Evolutionary conservation across 345 rosid genomes (phyloP), one percentile per base, ranked within the genome.

Genomic region (Lepidium sativum): DNA sequence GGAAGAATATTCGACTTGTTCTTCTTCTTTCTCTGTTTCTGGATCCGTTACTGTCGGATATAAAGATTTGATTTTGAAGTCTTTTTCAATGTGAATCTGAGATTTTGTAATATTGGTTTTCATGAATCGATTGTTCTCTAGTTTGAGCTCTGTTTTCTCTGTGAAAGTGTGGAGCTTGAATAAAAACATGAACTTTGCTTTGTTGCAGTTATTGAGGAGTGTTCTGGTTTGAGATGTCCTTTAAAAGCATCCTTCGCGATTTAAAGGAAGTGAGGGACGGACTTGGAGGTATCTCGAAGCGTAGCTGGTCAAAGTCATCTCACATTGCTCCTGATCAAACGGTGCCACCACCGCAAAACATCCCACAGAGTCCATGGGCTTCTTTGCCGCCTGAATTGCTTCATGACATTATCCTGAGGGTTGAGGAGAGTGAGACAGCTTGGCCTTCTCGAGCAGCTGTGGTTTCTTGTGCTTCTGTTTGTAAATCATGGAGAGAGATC

Each of bases 371-470:
- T 65, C 88, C 68, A 11, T 92, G 98, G 98, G 96, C 92, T 9
- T 80, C 89, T 74, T 63, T 92, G 17, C 98, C 97, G 0, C 86
- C 92, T 0, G 98, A 92, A 60, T 77, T 92, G 79, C 88, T 92
- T 10, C 74, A 79, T 68, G 98, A 92, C 70, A 92, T 92, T 34
- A 75, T 92, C 37, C 73, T 71, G 62, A 87, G 97, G 75, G 81
- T 92, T 8, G 98, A 92, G 79, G 88, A 87, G 80, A 92, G 84
- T 44, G 98, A 92, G 79, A 74, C 84, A 1, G 31, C 79, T 11
- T 92, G 98, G 98, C 96, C 98, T 20, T 83, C 91, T 71, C 96
- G 98, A 54, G 94, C 88, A 10, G 85, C 65, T 7, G 92, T 92
- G 15, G 85, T 92, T 65, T 77, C 68, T 58, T 89, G 96, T 72